Percentiles rank a stretch among this genome's conserved stretches.
Conservation (phyloP, 2,329 filamentous ascomycete genomes). For the Fragosphaeria purpurea region DNA sequence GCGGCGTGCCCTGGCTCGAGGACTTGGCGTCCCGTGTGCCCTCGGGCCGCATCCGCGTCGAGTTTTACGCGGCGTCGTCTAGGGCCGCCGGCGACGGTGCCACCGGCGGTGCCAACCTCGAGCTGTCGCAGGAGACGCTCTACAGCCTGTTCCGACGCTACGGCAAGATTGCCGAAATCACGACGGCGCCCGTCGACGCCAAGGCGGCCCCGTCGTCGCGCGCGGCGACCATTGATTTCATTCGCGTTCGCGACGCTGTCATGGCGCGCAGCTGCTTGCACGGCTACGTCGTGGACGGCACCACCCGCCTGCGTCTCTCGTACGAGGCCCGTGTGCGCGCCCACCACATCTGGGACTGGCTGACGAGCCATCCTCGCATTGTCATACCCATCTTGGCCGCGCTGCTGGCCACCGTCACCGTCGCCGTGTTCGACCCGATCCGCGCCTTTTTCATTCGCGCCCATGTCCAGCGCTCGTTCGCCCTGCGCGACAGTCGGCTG, state of each 20-base stretch:
- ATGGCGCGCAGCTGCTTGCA: conserved; percentile 92
- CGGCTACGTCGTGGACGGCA: conserved; percentile 59
- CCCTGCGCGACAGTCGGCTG: conserved; percentile 60
- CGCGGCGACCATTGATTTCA: conserved; percentile 72
- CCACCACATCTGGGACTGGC: conserved; percentile 78
- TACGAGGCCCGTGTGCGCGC: conserved; percentile 72
- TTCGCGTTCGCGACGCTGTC: conserved; percentile 61
- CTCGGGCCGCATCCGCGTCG: conserved; percentile 63
- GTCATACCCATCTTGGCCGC: conserved; percentile 77
- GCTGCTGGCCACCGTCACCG: conserved; percentile 69
- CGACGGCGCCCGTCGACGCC: conserved; percentile 71
- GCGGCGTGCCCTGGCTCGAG: conserved; percentile 86
- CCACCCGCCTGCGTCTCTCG: conserved; percentile 60
- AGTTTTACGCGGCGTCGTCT: conserved; percentile 60
- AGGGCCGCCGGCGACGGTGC: conserved; percentile 29
- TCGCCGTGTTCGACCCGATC: conserved; percentile 88
- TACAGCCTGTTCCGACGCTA: conserved; percentile 84
- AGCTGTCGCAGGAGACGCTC: conserved; percentile 75
- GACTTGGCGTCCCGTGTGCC: conserved; percentile 73
- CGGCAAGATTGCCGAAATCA: conserved; percentile 82
- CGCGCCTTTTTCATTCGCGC: conserved; percentile 85
- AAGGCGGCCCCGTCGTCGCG: conserved; percentile 60
- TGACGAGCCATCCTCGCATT: conserved; percentile 75
- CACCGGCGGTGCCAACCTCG: conserved; percentile 48
- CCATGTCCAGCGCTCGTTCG: conserved; percentile 70